phyloP scores from a whole-genome alignment of 2,329 filamentous ascomycete species.

The Colletotrichum siamense region DNA sequence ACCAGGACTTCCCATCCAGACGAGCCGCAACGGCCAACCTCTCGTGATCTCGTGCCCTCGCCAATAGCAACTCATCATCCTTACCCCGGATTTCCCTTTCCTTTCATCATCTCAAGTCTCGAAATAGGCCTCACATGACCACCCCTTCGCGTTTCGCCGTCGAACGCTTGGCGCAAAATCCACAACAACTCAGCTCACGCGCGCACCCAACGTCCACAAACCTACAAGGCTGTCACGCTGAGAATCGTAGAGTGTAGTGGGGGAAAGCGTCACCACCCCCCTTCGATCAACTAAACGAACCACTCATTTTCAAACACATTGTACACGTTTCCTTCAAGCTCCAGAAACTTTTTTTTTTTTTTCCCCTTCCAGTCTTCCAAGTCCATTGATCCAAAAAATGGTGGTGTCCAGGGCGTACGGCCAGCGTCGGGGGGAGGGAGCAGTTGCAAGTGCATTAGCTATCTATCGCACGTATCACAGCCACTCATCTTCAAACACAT shows the following conservation, averaged over 20 bases:
- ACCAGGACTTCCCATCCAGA: not conserved
- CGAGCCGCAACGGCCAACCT: not conserved
- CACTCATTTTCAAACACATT: conserved; percentile 8
- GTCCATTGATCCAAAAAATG: not conserved
- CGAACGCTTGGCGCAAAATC: not conserved
- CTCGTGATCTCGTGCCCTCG: not conserved
- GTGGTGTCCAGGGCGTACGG: not conserved
- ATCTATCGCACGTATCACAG: not conserved
- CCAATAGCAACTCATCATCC: not conserved
- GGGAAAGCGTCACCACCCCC: not conserved
- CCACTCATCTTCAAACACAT: conserved; percentile 9
- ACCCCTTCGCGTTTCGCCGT: conserved; percentile 5
- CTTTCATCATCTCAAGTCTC: not conserved
- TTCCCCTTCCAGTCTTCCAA: not conserved
- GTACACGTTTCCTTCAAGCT: not conserved
- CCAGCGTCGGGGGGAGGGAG: not conserved
- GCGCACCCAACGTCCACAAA: not conserved
- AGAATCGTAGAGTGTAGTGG: not conserved
- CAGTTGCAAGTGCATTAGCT: not conserved
- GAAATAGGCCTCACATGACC: conserved; percentile 9
- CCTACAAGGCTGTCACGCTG: conserved; percentile 1
- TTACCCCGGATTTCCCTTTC: not conserved
- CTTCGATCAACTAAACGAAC: not conserved
- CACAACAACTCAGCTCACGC: not conserved
- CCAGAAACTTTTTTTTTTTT: not conserved